phyloP scores from a whole-genome alignment of 805 yeast genomes.

The Starmerella geochares region DNA sequence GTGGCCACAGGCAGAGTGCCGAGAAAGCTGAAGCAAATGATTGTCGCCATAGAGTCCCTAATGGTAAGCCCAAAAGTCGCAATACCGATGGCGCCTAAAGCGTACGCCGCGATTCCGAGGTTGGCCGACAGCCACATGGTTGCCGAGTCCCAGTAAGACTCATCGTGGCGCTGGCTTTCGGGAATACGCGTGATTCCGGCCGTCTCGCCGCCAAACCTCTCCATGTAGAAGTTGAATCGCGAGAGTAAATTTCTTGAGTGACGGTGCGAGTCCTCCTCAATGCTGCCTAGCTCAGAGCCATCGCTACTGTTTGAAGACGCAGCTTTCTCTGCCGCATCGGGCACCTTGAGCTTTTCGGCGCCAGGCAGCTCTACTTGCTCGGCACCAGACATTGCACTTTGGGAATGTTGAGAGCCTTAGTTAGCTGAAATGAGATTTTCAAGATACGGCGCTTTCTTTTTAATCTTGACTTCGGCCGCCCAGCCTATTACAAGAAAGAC shows the following conservation, averaged over 20 bases:
- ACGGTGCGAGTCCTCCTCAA: background rate
- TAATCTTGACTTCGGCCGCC: no score
- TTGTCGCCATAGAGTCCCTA: slow-evolving; percentile 57
- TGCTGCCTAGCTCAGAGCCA: background rate
- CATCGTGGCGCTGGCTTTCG: slow-evolving; percentile 65
- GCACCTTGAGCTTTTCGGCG: background rate
- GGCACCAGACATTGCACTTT: background rate
- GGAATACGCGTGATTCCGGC: slow-evolving; percentile 75
- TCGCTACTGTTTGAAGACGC: background rate
- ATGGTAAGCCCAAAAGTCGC: slow-evolving; percentile 58
- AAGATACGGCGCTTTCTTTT: no score
- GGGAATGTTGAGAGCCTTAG: background rate
- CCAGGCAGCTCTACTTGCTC: background rate
- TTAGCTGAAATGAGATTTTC: no score
- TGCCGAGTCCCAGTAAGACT: slow-evolving; percentile 57
- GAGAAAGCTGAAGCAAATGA: slow-evolving; percentile 60
- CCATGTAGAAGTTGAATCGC: slow-evolving; percentile 22
- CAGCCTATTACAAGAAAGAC: no score
- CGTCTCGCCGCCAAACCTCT: slow-evolving; percentile 37
- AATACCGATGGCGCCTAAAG: slow-evolving; percentile 65
- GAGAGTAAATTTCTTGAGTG: slow-evolving; percentile 15
- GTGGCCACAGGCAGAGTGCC: slow-evolving; percentile 76
- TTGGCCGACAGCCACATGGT: slow-evolving; percentile 90
- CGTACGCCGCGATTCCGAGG: slow-evolving; percentile 71
- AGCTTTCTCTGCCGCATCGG: background rate